phyloP scores from a whole-genome alignment of 352 stramenopile species.

The Albugo candida region DNA sequence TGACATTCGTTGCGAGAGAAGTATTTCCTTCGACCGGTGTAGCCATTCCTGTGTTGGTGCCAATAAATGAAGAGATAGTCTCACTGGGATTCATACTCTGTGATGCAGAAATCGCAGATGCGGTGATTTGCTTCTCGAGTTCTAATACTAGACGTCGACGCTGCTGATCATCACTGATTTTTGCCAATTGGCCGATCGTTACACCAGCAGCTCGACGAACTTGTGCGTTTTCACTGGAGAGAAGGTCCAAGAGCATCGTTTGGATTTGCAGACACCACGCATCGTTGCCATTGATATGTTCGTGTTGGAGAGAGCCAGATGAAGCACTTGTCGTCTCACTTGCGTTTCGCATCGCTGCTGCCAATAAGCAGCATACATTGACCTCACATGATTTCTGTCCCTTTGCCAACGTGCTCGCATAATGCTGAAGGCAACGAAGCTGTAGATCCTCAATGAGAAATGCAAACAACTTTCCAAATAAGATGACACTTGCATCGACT shows the following conservation, averaged over 20 bases:
- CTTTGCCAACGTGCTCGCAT: conserved; percentile 37
- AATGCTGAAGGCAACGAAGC: conserved; percentile 64
- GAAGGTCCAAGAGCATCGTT: conserved; percentile 62
- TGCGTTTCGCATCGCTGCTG: conserved; percentile 37
- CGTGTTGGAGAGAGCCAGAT: neutral
- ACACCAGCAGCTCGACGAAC: conserved; percentile 59
- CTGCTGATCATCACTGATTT: conserved; percentile 23
- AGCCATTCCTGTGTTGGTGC: too few species aligned
- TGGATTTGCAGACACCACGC: conserved; percentile 58
- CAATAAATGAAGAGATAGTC: too few species aligned
- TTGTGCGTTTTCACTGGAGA: conserved; percentile 32
- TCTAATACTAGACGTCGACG: conserved; percentile 39
- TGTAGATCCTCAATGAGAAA: conserved; percentile 68
- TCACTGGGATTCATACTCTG: too few species aligned
- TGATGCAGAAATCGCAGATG: neutral
- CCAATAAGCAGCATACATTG: conserved; percentile 61
- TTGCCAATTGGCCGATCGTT: conserved; percentile 34
- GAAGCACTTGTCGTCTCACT: conserved; percentile 10
- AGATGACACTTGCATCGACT: conserved; percentile 49
- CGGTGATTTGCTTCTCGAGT: conserved; percentile 41
- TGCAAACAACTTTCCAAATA: conserved; percentile 65
- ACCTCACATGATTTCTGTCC: conserved; percentile 37
- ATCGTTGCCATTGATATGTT: conserved; percentile 6
- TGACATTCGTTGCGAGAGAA: too few species aligned
- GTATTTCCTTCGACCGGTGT: too few species aligned